Evolutionary conservation across 108 stramenopile genomes (phyloP).

Genomic region (Discostella stelligeroides): DNA sequence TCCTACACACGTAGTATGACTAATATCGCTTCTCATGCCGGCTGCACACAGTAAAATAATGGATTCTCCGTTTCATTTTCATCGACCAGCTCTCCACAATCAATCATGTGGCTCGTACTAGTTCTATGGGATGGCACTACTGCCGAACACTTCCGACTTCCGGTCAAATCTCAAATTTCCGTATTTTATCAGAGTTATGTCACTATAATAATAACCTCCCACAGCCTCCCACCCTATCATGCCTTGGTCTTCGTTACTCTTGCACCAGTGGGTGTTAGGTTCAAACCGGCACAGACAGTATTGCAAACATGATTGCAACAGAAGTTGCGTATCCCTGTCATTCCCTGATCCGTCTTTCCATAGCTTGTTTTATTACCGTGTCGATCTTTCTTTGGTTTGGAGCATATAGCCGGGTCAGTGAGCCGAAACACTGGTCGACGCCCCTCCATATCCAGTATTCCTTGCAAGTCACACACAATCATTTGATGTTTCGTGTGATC

Average conservation of each 20-base stretch:
- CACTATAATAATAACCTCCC: too few species aligned
- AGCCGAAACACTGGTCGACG: constrained; percentile 36
- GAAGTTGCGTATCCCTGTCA: constrained; percentile 35
- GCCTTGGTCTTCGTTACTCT: not conserved
- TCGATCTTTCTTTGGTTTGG: constrained; percentile 6
- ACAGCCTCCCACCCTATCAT: too few species aligned
- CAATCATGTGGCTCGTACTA: too few species aligned
- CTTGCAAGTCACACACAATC: constrained; percentile 47
- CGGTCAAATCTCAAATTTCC: too few species aligned
- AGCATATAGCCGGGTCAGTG: constrained; percentile 54
- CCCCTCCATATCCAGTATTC: constrained; percentile 48
- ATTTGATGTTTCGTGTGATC: constrained; percentile 22
- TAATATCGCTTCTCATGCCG: too few species aligned
- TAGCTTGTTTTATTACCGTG: constrained; percentile 1
- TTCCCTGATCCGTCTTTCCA: constrained; percentile 45
- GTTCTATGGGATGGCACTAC: too few species aligned
- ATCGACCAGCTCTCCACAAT: too few species aligned
- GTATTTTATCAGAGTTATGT: too few species aligned
- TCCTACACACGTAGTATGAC: too few species aligned
- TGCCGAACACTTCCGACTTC: too few species aligned
- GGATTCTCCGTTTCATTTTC: too few species aligned
- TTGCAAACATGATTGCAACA: constrained; percentile 39
- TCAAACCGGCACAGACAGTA: constrained; percentile 31
- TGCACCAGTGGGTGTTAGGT: constrained; percentile 12
- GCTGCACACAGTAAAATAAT: too few species aligned